Evolutionary conservation across 805 yeast species (phyloP), one percentile per base, ranked within the genome.

Genomic region (Priceomyces medius): DNA sequence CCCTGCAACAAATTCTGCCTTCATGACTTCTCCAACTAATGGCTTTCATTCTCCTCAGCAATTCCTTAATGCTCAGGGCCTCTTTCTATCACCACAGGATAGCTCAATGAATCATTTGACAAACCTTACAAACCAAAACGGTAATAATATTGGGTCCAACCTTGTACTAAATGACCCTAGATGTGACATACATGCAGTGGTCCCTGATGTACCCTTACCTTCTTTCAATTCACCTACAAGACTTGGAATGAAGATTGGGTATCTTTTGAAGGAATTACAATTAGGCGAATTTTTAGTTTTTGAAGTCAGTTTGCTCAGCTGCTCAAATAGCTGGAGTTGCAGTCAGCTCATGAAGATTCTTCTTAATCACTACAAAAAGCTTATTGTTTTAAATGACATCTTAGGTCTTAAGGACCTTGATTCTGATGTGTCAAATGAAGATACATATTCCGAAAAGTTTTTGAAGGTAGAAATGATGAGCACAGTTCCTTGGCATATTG

Each of bases 401-500:
- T 54, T 74, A 42, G 69, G 76, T 12, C 41, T 55, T 35, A 36
- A 55, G 27, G 53, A 45, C 16, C 29, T 52, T 17, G 56, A 57
- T 23, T 58, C 53, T 4, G 47, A 42, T 21, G 38, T 48, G 5
- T 33, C 43, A 3, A 20, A 31, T 12, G 31, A 47, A 28, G 41
- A 37, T 19, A 14, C 35, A 14, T 10, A 4, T 12, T 23, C 28
- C 19, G 31, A 35, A 16, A 40, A 27, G 31, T 14, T 4, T 6
- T 23, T 37, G 20, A 37, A 44, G 10, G 53, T 43, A 32, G 46
- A 48, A 7, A 26, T 47, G 23, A 37, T 37, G 1, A 64, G 76
- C 0, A 61, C 81, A 28, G 67, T 80, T 2, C 95, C 95, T 19
- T 83, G 89, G 83, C 91, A 86, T 57, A 73, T 85, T 18, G 61